Evolutionary conservation across 257 asterid species (phyloP).

Genomic region (Plectranthus barbatus): DNA sequence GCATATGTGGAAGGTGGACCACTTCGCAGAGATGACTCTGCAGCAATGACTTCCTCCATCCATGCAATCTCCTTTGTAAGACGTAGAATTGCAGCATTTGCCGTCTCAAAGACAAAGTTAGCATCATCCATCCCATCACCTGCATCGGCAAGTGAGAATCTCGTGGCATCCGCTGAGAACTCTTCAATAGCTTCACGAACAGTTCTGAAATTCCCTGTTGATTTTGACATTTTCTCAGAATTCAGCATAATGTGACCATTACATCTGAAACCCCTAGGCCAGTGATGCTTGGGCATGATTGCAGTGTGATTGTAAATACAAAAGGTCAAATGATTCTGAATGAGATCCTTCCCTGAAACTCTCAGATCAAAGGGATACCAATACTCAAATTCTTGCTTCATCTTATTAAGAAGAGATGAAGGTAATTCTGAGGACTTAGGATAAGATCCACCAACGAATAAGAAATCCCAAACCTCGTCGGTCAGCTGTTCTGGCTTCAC

Average conservation of each 20-base stretch:
- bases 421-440: constrained; percentile 62
- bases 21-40: constrained; percentile 56
- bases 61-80: constrained; percentile 81
- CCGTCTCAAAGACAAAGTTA: constrained; percentile 83
- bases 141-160: constrained; percentile 95
- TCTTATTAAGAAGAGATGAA: constrained; percentile 45
- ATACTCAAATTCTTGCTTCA: constrained; percentile 88
- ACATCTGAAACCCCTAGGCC: constrained; percentile 94
- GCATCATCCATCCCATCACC: constrained; percentile 99
- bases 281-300: constrained; percentile 60
- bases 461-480: constrained; percentile 92
- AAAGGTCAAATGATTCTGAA: constrained; percentile 88
- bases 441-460: constrained; percentile 58
- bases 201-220: constrained; percentile 89
- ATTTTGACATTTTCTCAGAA: constrained; percentile 92
- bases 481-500: constrained; percentile 74
- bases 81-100: constrained; percentile 86
- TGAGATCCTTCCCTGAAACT: constrained; percentile 94
- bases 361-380: constrained; percentile 97
- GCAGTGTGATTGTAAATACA: constrained; percentile 82
- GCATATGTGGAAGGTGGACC: constrained; percentile 50
- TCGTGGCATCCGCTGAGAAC: constrained; percentile 95
- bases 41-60: constrained; percentile 73
- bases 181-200: constrained; percentile 82
- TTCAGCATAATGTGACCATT: constrained; percentile 91